Conservation (phyloP, 495 filamentous ascomycete species). For the Platismatia glauca region DNA sequence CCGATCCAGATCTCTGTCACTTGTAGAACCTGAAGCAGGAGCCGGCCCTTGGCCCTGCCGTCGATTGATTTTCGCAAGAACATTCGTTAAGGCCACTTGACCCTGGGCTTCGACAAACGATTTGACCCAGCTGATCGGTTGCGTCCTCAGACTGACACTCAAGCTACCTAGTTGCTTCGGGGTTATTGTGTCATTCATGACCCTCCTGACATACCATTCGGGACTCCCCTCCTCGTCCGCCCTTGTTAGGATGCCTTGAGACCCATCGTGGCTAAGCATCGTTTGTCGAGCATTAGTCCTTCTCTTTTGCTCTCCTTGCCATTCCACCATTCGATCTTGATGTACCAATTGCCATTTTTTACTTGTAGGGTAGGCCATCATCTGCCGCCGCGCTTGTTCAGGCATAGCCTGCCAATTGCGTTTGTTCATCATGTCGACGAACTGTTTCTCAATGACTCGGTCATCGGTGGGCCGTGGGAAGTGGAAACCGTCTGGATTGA, state of each 20-base stretch:
- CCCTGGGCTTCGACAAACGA: conserved; percentile 96
- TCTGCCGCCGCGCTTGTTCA: conserved; percentile 89
- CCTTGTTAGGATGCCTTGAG: conserved; percentile 55
- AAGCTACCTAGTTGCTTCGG: conserved; percentile 84
- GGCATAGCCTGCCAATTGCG: conserved; percentile 93
- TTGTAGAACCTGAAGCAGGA: conserved; percentile 51
- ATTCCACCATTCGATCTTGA: conserved; percentile 87
- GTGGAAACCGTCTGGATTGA: conserved; percentile 50
- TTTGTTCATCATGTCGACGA: conserved; percentile 90
- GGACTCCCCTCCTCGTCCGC: conserved; percentile 92
- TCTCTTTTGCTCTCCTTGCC: conserved; percentile 89
- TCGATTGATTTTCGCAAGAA: conserved; percentile 85
- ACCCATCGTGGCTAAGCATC: conserved; percentile 49
- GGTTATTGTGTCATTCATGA: conserved; percentile 91
- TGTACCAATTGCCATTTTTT: conserved; percentile 98
- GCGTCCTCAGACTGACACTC: conserved; percentile 87
- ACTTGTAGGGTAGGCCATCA: conserved; percentile 81
- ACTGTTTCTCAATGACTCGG: conserved; percentile 80
- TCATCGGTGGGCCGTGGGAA: conserved; percentile 73
- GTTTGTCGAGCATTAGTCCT: conserved; percentile 58
- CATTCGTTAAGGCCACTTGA: conserved; percentile 90
- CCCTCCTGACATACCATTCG: conserved; percentile 96
- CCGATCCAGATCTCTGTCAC: conserved; percentile 80
- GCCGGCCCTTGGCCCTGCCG: conserved; percentile 67
- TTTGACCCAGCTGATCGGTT: conserved; percentile 95